Percentiles rank a stretch among this genome's conserved stretches.
These are phyloP conservation scores for Aspergillus udagawae DNA, from an alignment of 2,329 filamentous ascomycete genomes.

Conservation along the genomic window DNA sequence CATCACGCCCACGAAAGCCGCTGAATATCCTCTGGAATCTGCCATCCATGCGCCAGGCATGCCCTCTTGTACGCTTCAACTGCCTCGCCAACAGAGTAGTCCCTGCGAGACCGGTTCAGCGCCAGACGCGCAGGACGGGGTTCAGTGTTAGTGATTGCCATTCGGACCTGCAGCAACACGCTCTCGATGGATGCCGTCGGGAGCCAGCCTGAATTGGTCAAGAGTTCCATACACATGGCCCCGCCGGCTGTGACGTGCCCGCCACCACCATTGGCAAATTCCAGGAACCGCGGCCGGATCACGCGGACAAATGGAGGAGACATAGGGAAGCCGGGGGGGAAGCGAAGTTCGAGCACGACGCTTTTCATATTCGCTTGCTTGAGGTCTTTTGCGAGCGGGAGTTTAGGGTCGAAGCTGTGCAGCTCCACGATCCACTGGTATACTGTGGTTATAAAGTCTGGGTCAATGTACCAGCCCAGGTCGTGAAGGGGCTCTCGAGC, in stretches of 20 bases:
- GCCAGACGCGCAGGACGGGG: slow-evolving; percentile 69
- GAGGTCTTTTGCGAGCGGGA: slow-evolving; percentile 75
- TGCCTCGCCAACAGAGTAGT: slow-evolving; percentile 69
- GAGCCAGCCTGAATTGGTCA: slow-evolving; percentile 81
- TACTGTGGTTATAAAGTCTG: slow-evolving; percentile 62
- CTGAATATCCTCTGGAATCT: slow-evolving; percentile 60
- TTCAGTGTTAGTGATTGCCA: slow-evolving; percentile 68
- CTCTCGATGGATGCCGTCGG: slow-evolving; percentile 70
- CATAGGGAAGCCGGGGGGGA: slow-evolving; percentile 70
- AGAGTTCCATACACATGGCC: slow-evolving; percentile 77
- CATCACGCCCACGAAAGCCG: slow-evolving; percentile 35
- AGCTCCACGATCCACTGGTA: slow-evolving; percentile 92
- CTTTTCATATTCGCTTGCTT: slow-evolving; percentile 57
- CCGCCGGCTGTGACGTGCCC: slow-evolving; percentile 83
- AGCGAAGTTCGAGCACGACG: slow-evolving; percentile 77
- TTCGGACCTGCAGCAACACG: slow-evolving; percentile 73
- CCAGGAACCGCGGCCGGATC: slow-evolving; percentile 72
- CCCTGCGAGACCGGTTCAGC: slow-evolving; percentile 24
- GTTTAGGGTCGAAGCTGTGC: slow-evolving; percentile 68
- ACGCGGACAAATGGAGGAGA: slow-evolving; percentile 81
- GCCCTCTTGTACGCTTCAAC: slow-evolving; percentile 68
- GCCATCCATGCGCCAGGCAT: slow-evolving; percentile 68
- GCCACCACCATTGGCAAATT: slow-evolving; percentile 69
- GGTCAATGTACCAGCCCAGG: slow-evolving; percentile 80
- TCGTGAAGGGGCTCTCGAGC: slow-evolving; percentile 56